Percentiles rank a stretch among this genome's conserved stretches.
These are phyloP conservation scores for Trichoderma parareesei DNA, from an alignment of 495 filamentous ascomycete species.

Conservation along the genomic window DNA sequence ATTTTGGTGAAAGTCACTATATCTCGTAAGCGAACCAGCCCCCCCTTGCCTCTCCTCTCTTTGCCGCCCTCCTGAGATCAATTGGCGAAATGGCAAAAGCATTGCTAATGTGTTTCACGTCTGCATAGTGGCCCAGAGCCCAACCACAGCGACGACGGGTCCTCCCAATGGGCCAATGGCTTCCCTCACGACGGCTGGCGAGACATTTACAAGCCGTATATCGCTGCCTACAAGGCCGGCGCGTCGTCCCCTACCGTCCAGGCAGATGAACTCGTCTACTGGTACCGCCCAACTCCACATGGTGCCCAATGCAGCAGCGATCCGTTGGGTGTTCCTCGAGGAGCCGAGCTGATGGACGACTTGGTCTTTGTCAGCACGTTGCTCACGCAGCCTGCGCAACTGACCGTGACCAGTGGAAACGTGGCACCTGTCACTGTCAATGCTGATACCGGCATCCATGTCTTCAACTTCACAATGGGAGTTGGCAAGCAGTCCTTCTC, in stretches of 20 bases:
- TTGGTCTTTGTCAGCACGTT: slow-evolving; percentile 46
- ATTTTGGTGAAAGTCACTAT: slow-evolving; percentile 14
- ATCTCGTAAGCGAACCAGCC: slow-evolving; percentile 8
- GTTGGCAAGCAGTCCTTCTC: slow-evolving; percentile 44
- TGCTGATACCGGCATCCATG: slow-evolving; percentile 37
- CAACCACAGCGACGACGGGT: slow-evolving; percentile 27
- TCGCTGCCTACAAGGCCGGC: slow-evolving; percentile 19
- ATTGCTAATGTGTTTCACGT: not conserved
- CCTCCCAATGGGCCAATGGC: slow-evolving; percentile 17
- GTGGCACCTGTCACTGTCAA: slow-evolving; percentile 38
- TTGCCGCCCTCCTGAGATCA: too few species aligned
- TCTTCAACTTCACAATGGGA: slow-evolving; percentile 39
- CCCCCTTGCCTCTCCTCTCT: not conserved
- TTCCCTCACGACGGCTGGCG: slow-evolving; percentile 19
- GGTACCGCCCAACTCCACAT: slow-evolving; percentile 43
- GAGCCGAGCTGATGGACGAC: slow-evolving; percentile 41
- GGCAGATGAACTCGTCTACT: slow-evolving; percentile 45
- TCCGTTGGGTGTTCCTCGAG: slow-evolving; percentile 44
- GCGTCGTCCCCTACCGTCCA: slow-evolving; percentile 19
- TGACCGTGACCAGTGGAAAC: slow-evolving; percentile 40
- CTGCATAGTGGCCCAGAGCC: slow-evolving; percentile 26
- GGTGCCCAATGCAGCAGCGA: slow-evolving; percentile 42
- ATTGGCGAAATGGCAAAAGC: not conserved
- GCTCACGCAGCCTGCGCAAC: slow-evolving; percentile 35
- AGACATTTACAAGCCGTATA: slow-evolving; percentile 17